phyloP scores from a whole-genome alignment of 768 basidiomycete species.

The Pholiota conissans region DNA sequence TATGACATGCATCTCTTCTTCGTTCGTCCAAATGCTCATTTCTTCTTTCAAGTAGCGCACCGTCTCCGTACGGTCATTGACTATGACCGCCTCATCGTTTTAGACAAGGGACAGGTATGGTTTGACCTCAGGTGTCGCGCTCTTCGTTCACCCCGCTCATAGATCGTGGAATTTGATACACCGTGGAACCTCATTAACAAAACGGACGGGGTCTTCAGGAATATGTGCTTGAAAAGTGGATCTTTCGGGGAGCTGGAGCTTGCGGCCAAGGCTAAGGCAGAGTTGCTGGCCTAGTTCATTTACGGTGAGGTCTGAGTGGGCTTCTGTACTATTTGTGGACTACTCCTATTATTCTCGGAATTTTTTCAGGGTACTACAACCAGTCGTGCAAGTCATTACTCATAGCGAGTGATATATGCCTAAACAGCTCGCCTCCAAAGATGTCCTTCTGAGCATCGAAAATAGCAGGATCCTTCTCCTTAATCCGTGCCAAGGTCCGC shows the following conservation, averaged over 20 bases:
- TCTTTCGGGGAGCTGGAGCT: slow-evolving; percentile 61
- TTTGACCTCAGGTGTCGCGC: neutral
- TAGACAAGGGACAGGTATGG: slow-evolving; percentile 66
- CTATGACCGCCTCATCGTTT: slow-evolving; percentile 75
- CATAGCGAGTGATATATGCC: too few relatives aligned
- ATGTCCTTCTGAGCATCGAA: slow-evolving; percentile 72
- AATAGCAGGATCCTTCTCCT: slow-evolving; percentile 79
- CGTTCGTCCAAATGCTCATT: neutral
- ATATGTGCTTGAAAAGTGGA: slow-evolving; percentile 73
- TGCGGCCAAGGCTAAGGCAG: slow-evolving; percentile 50
- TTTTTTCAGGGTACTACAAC: too few relatives aligned
- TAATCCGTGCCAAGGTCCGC: slow-evolving; percentile 83
- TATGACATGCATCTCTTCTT: slow-evolving; percentile 18
- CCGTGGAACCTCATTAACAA: slow-evolving; percentile 66
- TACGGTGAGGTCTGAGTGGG: too few relatives aligned
- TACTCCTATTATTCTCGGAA: too few relatives aligned
- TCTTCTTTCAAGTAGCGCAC: slow-evolving; percentile 59
- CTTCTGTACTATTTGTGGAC: too few relatives aligned
- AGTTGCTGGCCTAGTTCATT: neutral
- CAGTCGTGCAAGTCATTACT: too few relatives aligned
- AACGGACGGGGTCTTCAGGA: slow-evolving; percentile 62
- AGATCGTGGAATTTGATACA: slow-evolving; percentile 70
- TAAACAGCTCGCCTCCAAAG: slow-evolving; percentile 73
- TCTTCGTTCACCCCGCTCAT: neutral
- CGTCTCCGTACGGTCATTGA: slow-evolving; percentile 78